Evolutionary conservation across 805 yeast genomes (phyloP).

Genomic region (Saccharomyces kudriavzevii): DNA sequence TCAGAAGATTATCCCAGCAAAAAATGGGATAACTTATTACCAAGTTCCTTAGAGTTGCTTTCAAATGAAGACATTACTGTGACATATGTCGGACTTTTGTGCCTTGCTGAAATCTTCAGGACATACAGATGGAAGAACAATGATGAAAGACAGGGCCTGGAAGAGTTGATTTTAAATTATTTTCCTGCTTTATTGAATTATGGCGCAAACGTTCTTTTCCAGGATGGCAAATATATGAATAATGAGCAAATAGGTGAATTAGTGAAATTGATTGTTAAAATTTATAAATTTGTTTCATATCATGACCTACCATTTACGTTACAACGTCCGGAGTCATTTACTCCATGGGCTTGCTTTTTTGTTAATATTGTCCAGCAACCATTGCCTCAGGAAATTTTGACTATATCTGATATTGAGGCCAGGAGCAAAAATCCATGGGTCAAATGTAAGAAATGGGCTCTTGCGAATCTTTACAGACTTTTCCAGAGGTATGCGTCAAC

Average conservation of each 20-base stretch:
- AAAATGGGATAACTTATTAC: conserved; percentile 49
- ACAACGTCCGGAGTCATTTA: conserved; percentile 44
- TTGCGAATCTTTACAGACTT: conserved; percentile 64
- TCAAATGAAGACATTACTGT: conserved; percentile 35
- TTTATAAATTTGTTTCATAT: conserved; percentile 68
- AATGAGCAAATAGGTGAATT: conserved; percentile 54
- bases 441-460: conserved; percentile 83
- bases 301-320: conserved; percentile 61
- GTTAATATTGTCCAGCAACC: conserved; percentile 60
- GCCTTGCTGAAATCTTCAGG: conserved; percentile 62
- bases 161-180: conserved; percentile 44
- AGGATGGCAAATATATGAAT: conserved; percentile 30
- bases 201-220: conserved; percentile 46
- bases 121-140: conserved; percentile 66
- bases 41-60: conserved; percentile 39
- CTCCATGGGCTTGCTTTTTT: conserved; percentile 72
- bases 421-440: conserved; percentile 58
- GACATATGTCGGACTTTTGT: conserved; percentile 58
- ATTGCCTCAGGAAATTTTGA: conserved; percentile 19
- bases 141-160: conserved; percentile 44
- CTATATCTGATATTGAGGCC: conserved; percentile 42
- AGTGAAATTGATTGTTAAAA: conserved; percentile 63
- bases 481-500: conserved; percentile 63
- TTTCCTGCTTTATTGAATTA: conserved; percentile 62
- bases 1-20: conserved; percentile 39